Evolutionary conservation across 2,329 filamentous ascomycete species (phyloP), one percentile per base, ranked within the genome.

Genomic region (Trematosphaeria pertusa): DNA sequence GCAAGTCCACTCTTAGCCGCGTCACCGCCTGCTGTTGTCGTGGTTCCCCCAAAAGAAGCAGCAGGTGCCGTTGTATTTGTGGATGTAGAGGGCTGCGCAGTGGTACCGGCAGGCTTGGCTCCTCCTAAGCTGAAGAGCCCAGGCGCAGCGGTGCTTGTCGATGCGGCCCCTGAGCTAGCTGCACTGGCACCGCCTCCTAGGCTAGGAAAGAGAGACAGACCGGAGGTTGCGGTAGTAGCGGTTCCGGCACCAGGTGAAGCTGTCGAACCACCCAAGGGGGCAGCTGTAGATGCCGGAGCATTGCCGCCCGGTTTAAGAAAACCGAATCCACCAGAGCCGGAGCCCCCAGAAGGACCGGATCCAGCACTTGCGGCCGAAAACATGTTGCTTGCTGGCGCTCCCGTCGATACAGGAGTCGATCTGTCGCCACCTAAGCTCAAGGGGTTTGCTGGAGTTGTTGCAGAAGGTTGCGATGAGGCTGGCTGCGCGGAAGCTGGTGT

Each of bases 1-100:
- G 84, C 85, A 37, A 93, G 75, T 20, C 69, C 78, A 18, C 45
- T 54, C 42, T 65, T 63, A 6, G 52, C 36, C 33, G 64, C 60
- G 48, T 65, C 62, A 15, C 48, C 57, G 22, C 44, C 47, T 11
- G 58, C 42, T 33, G 46, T 54, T 26, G 48, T 37, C 14, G 59
- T 52, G n/a, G 53, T 47, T 37, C 56, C 60, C 24, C 56, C 17
- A 19, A 67, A 58, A 28, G 52, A 34, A 11, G 47, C 28, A 7
- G 54, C 18, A 6, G 53, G 19, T n/a, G 52, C 32, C 14, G 57
- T 37, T 20, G 33, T 45, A 17, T 15, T 32, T 9, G 34, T 22
- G 31, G 56, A 40, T 37, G 50, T 41, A 10, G 48, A 20, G 15
- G 36, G 47, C 31, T 43, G 39, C 8, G 31, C 26, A 8, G 50